These are phyloP conservation scores for Graphilbum sp. DNA, from an alignment of 2,329 filamentous ascomycete species.

Conservation along the genomic window DNA sequence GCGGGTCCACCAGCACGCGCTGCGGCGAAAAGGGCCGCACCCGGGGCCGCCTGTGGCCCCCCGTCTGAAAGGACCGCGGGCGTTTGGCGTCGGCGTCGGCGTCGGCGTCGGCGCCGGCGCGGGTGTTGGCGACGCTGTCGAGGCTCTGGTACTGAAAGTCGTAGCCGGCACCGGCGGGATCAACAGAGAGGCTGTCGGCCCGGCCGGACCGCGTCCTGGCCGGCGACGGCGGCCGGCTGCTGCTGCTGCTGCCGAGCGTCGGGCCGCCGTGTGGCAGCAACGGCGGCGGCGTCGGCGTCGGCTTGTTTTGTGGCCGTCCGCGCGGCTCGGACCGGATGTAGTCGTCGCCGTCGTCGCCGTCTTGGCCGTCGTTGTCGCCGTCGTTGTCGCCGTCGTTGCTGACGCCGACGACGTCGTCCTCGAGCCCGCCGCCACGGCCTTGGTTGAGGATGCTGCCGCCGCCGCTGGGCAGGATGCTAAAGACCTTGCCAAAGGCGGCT, in stretches of 20 bases:
- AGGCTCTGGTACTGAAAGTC: conserved; percentile 36
- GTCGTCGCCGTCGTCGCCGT: background rate
- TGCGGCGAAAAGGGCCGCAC: conserved; percentile 45
- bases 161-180: conserved; percentile 31
- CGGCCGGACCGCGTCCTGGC: conserved; percentile 22
- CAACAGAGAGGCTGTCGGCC: conserved; percentile 37
- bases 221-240: no score
- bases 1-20: conserved; percentile 19
- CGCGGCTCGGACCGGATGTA: no score
- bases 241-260: conserved; percentile 5
- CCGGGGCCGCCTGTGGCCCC: conserved; percentile 21
- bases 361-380: background rate
- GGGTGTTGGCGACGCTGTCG: conserved; percentile 21
- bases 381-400: conserved; percentile 1
- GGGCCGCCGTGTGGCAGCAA: background rate
- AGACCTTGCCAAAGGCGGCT: conserved; percentile 44
- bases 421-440: background rate
- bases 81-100: conserved; percentile 30
- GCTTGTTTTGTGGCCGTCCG: no score
- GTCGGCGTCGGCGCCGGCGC: conserved; percentile 3
- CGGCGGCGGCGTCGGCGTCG: no score
- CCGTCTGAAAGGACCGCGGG: no score
- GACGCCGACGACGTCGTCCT: background rate
- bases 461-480: conserved; percentile 47
- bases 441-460: conserved; percentile 49